Base-by-base conservation (phyloP, 495 filamentous ascomycete genomes). In the Parathielavia appendiculata region DNA sequence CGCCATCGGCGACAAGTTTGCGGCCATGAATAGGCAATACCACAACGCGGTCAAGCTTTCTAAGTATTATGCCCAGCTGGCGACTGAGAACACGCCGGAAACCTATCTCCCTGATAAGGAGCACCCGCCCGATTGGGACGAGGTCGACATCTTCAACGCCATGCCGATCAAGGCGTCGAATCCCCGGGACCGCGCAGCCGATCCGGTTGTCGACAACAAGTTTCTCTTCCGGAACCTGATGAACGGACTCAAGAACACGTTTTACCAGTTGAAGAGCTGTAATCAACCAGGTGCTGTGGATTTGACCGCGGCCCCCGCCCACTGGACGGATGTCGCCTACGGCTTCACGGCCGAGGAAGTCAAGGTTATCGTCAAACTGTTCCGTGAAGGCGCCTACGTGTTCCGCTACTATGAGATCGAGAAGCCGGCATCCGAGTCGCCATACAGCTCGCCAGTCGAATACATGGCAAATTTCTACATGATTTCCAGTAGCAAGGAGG, bases 201-300 rank as follows among this genome's bases (percentile, higher is more conserved):
- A 97, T 70, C 92, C 95, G 0, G 90, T 97, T n/a, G 85, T 87
- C 23, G 95, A 99, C 69, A 99, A 97, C 72, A 93, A 97, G 63
- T 99, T 97, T 66, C 74, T 99, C 1, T 97, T 99, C 76, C 95
- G 90, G 73, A 99, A 97, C 63, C 75, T 99, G n/a, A 88, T 99
- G 76, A 95, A 95, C 65, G 95, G 95, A 0, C 74, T 99, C 12
- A 99, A 97, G 69, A 96, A 90, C 65, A 92, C 95, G 47, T 91
- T 99, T 72, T 97, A 96, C 64, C 90, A 95, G 66, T 76, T 99
- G 39, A 90, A 91, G 72, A 85, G 86, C 30, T 96, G 90, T 75
- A 99, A 99, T 71, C 66, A 72, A 2, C 64, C 68, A 0, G 82
- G 91, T 0, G 81, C 81, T 17, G 85, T 92, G 32, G 92, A 97